Conservation (phyloP, 2,329 filamentous ascomycete species). For the Fusarium sp. region DNA sequence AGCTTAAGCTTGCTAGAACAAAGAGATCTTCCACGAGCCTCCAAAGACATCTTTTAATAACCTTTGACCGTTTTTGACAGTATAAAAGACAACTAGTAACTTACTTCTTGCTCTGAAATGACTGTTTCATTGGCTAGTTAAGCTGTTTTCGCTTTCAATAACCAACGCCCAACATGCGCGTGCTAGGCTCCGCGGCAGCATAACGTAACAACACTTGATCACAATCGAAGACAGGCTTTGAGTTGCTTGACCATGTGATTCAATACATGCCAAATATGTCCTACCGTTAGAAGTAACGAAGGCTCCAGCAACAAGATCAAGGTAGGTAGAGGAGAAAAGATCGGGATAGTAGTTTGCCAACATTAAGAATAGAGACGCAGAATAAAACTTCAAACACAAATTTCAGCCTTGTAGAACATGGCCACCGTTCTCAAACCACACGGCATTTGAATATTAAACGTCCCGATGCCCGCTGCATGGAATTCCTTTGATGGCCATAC, state of each 20-base stretch:
- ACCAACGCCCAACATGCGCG: background rate
- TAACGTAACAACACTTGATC: background rate
- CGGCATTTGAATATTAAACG: background rate
- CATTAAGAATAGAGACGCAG: background rate
- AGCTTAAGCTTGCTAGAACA: background rate
- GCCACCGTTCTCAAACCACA: fast-evolving
- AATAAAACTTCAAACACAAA: background rate
- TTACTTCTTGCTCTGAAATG: background rate
- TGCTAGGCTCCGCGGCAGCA: background rate
- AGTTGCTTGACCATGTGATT: background rate
- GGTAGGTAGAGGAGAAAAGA: background rate
- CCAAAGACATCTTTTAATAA: background rate
- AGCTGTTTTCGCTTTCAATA: background rate
- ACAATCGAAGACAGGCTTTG: background rate
- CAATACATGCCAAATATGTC: background rate
- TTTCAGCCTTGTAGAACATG: background rate
- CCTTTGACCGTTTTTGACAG: background rate
- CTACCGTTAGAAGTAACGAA: background rate
- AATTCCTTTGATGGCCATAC: background rate
- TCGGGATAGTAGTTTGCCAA: background rate
- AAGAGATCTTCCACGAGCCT: background rate
- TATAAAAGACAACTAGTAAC: background rate
- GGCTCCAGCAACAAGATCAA: background rate
- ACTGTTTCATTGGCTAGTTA: background rate
- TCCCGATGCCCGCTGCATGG: background rate